Percentiles rank a stretch among this genome's conserved stretches.
phyloP scores from a whole-genome alignment of 441 rosid genomes.

The Gossypium aridum region DNA sequence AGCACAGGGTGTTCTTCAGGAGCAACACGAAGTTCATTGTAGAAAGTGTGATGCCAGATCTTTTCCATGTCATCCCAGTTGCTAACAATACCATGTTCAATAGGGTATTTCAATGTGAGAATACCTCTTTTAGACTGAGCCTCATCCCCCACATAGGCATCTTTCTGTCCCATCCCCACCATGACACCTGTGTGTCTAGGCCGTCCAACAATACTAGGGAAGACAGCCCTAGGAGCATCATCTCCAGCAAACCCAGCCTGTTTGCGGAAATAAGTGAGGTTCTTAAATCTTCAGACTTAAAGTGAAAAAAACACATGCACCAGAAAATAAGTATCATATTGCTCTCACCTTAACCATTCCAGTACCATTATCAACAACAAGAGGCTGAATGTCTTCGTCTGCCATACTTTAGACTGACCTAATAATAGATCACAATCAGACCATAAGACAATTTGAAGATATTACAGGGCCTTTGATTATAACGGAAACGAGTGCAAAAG shows the following conservation, averaged over 20 bases:
- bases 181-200: not conserved
- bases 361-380: constrained; percentile 44
- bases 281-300: not conserved
- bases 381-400: constrained; percentile 47
- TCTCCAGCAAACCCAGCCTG: constrained; percentile 63
- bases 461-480: not conserved
- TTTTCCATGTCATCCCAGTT: constrained; percentile 38
- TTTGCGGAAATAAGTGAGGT: not conserved
- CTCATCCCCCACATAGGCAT: constrained; percentile 33
- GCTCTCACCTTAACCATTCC: constrained; percentile 30
- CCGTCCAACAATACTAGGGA: constrained; percentile 33
- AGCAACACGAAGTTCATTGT: constrained; percentile 49
- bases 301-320: not conserved
- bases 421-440: not conserved
- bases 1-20: constrained; percentile 56
- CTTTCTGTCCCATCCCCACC: constrained; percentile 11
- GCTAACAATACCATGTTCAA: constrained; percentile 36
- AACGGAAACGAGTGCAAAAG: not conserved
- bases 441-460: not conserved
- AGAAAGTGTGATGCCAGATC: constrained; percentile 30
- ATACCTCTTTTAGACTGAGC: constrained; percentile 33
- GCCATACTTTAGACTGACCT: constrained; percentile 29
- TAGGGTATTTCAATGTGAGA: constrained; percentile 31
- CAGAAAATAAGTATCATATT: not conserved
- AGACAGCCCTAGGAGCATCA: constrained; percentile 49